Conservation (phyloP, 495 filamentous ascomycete species). For the Alectoria sarmentosa region DNA sequence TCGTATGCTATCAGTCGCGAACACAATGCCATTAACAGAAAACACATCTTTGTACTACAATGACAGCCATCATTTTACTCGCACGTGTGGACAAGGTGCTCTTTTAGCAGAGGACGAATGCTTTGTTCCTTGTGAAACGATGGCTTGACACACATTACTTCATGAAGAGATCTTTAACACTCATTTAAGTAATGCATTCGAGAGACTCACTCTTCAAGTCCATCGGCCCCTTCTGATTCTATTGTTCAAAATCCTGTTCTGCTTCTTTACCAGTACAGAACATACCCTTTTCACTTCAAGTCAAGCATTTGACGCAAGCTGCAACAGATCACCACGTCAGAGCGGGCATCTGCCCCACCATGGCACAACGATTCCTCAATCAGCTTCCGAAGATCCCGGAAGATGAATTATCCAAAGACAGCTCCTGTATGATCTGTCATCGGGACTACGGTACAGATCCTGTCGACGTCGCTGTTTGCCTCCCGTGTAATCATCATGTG, state of each 20-base stretch:
- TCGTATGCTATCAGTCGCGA: neutral
- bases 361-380: neutral
- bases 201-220: neutral
- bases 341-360: neutral
- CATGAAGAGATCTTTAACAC: neutral
- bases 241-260: neutral
- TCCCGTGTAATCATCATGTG: constrained; percentile 1
- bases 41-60: neutral
- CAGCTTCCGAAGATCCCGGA: neutral
- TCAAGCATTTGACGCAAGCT: neutral
- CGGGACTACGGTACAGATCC: neutral
- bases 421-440: neutral
- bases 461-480: neutral
- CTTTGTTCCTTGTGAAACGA: neutral
- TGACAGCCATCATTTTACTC: neutral
- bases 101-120: neutral
- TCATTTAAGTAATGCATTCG: neutral
- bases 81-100: neutral
- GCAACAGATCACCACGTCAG: neutral
- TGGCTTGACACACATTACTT: too few species aligned
- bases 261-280: neutral
- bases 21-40: neutral
- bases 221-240: neutral
- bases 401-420: neutral
- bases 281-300: neutral